phyloP scores from a whole-genome alignment of 2,329 filamentous ascomycete genomes.

The Arthrobotrys conoides region DNA sequence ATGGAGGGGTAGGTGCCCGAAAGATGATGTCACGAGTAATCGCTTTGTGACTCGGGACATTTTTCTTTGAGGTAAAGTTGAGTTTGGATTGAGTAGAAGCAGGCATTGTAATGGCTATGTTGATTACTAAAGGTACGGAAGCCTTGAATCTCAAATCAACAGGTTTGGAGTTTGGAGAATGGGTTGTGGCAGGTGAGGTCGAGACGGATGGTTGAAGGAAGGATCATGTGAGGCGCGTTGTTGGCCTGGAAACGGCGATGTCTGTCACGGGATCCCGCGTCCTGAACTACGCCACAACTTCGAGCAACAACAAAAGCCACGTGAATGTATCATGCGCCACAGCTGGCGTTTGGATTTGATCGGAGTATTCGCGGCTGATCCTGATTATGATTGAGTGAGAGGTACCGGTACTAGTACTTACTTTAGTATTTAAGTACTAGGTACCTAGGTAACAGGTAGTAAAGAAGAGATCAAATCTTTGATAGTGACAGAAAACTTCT shows the following conservation, averaged over 20 bases:
- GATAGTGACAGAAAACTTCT: not conserved
- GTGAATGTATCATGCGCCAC: too few species aligned
- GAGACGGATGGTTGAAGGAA: not conserved
- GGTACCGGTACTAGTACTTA: not conserved
- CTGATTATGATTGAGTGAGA: not conserved
- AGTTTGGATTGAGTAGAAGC: conserved; percentile 56
- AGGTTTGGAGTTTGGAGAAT: not conserved
- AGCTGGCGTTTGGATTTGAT: too few species aligned
- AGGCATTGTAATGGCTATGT: conserved; percentile 28
- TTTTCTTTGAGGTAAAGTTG: conserved; percentile 52
- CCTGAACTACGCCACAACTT: not conserved
- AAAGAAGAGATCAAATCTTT: too few species aligned
- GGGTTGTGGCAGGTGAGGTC: not conserved
- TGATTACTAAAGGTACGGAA: not conserved
- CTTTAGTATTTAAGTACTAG: not conserved
- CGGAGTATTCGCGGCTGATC: too few species aligned
- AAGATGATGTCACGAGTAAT: conserved; percentile 60
- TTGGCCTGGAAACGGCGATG: conserved; percentile 31
- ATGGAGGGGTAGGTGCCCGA: conserved; percentile 4
- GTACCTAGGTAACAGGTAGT: not conserved
- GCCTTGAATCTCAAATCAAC: not conserved
- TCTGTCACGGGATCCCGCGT: conserved; percentile 10
- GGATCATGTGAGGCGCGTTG: not conserved
- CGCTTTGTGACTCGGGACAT: conserved; percentile 60
- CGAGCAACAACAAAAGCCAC: conserved; percentile 7